A percentile compares a stretch with the other conserved stretches of the same genome.
Evolutionary conservation across 2,329 filamentous ascomycete species (phyloP).

Genomic region (Phoma sp.): DNA sequence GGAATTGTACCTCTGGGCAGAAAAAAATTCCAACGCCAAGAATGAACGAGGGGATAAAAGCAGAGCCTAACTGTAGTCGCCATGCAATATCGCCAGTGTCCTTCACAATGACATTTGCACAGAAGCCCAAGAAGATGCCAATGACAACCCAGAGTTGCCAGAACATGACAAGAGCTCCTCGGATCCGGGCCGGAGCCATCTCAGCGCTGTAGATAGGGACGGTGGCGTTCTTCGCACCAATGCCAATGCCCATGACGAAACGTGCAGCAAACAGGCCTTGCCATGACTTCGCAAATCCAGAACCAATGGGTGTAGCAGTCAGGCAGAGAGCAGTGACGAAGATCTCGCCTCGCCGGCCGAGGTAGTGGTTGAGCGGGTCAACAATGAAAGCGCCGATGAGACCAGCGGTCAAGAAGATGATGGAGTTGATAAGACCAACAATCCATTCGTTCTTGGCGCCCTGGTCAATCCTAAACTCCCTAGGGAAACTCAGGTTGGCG

Average conservation of each 20-base stretch:
- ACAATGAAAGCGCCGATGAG: constrained; percentile 33
- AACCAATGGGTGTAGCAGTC: constrained; percentile 47
- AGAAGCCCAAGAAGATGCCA: constrained; percentile 55
- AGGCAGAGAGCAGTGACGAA: constrained; percentile 46
- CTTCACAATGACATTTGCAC: constrained; percentile 49
- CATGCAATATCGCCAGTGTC: constrained; percentile 35
- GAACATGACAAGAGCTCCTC: constrained; percentile 56
- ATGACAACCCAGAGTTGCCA: constrained; percentile 55
- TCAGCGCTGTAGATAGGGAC: constrained; percentile 53
- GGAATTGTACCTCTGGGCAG: constrained; percentile 36
- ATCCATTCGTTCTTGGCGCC: constrained; percentile 38
- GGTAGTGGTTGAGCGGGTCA: constrained; percentile 48
- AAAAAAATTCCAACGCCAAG: constrained; percentile 25
- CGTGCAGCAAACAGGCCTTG: constrained; percentile 44
- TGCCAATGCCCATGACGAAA: constrained; percentile 45
- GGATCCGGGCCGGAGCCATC: constrained; percentile 55
- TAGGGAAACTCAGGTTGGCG: constrained; percentile 67
- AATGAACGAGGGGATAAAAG: constrained; percentile 28
- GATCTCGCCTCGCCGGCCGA: constrained; percentile 47
- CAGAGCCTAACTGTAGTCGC: constrained; percentile 32
- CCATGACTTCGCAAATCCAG: constrained; percentile 46
- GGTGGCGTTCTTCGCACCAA: constrained; percentile 43
- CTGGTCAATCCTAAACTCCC: constrained; percentile 57
- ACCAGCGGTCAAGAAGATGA: constrained; percentile 50
- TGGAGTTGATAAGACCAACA: constrained; percentile 42